Evolutionary conservation across 2,329 filamentous ascomycete species (phyloP), one percentile per base, ranked within the genome.

Genomic region (Botrytis fragariae): DNA sequence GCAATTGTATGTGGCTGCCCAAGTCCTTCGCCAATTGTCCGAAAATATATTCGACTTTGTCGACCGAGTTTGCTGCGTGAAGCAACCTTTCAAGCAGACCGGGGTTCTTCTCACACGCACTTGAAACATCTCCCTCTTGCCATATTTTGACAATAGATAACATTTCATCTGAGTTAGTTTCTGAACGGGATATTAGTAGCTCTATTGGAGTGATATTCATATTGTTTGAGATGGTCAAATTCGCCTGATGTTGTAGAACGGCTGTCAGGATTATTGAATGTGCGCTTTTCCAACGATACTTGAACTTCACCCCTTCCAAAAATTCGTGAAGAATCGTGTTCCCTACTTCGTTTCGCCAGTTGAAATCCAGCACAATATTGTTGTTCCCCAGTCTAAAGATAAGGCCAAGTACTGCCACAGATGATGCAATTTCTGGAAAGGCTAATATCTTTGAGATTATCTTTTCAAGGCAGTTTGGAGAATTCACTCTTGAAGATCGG

Each of bases 141-240:
- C n/a, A 32, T 7, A 37, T 54, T 16, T 25, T 25, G 48, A 51
- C 0, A 14, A 51, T 1, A 0, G 48, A 51, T 1, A 51, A 51
- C 22, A n/a, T 14, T 0, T n/a, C 22, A n/a, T 14, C 4, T 14
- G 4, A 14, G 22, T n/a, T 0, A n/a, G 22, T 6, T 6, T 1
- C 2, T 25, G 45, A 0, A 6, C 1, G 4, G 1, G 45, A 14
- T 14, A 39, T 25, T 14, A 51, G 32, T 37, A 42, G 3, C 18
- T 57, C 48, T 29, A 68, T 68, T 22, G 18, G 5, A 1, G 25
- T 57, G 3, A 8, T 25, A 1, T 35, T 18, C 1, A 22, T 0
- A 9, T 42, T 5, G 14, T 57, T 32, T 14, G 16, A 7, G 3
- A 57, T 18, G 7, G 35, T 29, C 1, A 57, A 35, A 42, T 57